Percentiles rank a stretch among this genome's conserved stretches.
Conservation (phyloP, 768 basidiomycete species). For the Podaxis rugospora region DNA sequence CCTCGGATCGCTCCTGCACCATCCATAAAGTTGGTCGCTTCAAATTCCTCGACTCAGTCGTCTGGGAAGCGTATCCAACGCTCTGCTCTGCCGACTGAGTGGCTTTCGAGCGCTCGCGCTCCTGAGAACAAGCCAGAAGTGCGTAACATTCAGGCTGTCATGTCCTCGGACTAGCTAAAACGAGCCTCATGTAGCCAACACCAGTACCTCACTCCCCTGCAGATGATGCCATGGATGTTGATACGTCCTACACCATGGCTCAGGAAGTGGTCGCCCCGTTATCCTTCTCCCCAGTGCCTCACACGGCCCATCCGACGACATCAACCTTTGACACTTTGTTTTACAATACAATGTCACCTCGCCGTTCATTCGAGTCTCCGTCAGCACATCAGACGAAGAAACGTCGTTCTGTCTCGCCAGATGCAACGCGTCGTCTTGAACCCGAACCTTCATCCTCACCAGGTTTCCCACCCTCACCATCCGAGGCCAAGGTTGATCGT, state of each 20-base stretch:
- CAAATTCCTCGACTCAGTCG: constrained; percentile 33
- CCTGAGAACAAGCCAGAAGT: constrained; percentile 22
- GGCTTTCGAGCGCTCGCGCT: constrained; percentile 35
- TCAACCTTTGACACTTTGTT: constrained; percentile 59
- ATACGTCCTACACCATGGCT: constrained; percentile 43
- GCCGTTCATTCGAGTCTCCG: constrained; percentile 42
- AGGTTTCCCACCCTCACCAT: constrained; percentile 45
- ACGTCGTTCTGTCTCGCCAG: constrained; percentile 58
- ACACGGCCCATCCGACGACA: constrained; percentile 48
- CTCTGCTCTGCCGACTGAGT: constrained; percentile 59
- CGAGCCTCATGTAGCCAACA: constrained; percentile 25
- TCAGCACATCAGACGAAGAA: constrained; percentile 38
- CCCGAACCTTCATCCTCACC: constrained; percentile 45
- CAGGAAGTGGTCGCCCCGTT: constrained; percentile 18
- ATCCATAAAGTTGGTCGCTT: constrained; percentile 26
- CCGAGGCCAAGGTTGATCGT: constrained; percentile 43
- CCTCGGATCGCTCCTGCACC: constrained; percentile 27
- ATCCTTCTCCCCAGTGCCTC: constrained; percentile 31
- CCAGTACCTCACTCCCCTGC: constrained; percentile 39
- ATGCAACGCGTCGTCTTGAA: constrained; percentile 32
- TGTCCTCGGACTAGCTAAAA: not conserved
- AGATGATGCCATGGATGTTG: constrained; percentile 80
- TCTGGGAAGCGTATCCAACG: constrained; percentile 54
- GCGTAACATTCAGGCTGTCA: constrained; percentile 12
- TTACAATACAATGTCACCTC: constrained; percentile 51